phyloP scores from a whole-genome alignment of 2,329 filamentous ascomycete species.

The Rugonectria rugulosa region DNA sequence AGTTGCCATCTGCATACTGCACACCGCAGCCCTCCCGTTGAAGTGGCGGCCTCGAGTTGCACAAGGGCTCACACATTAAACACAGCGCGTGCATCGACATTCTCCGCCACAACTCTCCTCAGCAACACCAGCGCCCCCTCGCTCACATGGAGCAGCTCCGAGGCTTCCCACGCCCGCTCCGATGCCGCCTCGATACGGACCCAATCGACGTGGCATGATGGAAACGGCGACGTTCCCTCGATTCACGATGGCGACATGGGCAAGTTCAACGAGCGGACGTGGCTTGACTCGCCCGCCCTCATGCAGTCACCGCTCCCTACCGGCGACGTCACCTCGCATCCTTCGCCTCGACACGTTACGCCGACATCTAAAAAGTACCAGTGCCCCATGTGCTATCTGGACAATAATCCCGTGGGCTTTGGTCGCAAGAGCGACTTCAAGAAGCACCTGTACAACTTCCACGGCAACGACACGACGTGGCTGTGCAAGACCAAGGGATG shows the following conservation, averaged over 20 bases:
- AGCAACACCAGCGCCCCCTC: slow-evolving; percentile 52
- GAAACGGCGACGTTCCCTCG: slow-evolving; percentile 42
- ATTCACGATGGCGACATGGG: slow-evolving; percentile 46
- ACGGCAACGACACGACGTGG: slow-evolving; percentile 53
- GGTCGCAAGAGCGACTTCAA: slow-evolving; percentile 58
- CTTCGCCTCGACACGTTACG: slow-evolving; percentile 47
- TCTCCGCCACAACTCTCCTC: slow-evolving; percentile 50
- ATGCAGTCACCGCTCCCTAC: slow-evolving; percentile 46
- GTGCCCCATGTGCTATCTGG: slow-evolving; percentile 55
- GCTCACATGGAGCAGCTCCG: slow-evolving; percentile 51
- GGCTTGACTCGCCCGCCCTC: slow-evolving; percentile 49
- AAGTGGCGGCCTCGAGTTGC: not conserved
- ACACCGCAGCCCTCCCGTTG: not conserved
- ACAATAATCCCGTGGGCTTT: slow-evolving; percentile 55
- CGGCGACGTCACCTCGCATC: slow-evolving; percentile 45
- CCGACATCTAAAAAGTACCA: slow-evolving; percentile 53
- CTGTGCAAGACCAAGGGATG: slow-evolving; percentile 52
- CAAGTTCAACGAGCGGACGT: slow-evolving; percentile 47
- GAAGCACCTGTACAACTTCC: slow-evolving; percentile 58
- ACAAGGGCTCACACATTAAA: slow-evolving; percentile 20
- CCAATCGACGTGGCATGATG: slow-evolving; percentile 48
- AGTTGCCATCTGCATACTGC: slow-evolving; percentile 35
- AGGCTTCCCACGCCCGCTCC: slow-evolving; percentile 49
- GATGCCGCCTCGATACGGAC: slow-evolving; percentile 51
- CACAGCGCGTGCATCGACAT: slow-evolving; percentile 49